Percentiles rank a stretch among this genome's conserved stretches.
Conservation (phyloP, 2,329 filamentous ascomycete species). For the Diplocarpon rosae region DNA sequence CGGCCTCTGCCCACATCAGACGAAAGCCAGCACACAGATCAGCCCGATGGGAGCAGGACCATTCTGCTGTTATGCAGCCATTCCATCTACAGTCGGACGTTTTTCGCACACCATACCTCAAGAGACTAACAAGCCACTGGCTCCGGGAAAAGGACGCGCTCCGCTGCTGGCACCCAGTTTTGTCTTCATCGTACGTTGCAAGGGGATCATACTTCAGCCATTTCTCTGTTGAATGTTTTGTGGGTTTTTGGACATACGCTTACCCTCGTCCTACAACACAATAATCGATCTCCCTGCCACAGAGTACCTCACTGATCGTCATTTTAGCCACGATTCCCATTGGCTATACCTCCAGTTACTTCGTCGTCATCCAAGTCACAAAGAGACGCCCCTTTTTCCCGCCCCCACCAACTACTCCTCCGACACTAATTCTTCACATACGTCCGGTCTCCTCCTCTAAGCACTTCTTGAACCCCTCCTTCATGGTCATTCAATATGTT, state of each 20-base stretch:
- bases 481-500: neutral
- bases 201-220: no score
- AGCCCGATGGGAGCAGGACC: neutral
- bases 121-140: neutral
- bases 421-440: neutral
- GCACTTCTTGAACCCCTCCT: neutral
- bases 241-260: no score
- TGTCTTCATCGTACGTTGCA: neutral
- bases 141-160: neutral
- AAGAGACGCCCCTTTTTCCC: neutral
- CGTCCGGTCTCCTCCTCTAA: neutral
- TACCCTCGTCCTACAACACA: no score
- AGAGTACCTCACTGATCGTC: neutral
- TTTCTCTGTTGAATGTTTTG: no score
- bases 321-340: neutral
- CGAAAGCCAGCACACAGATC: no score
- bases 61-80: neutral
- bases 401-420: neutral
- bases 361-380: conserved; percentile 2
- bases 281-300: no score
- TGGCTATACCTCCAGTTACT: neutral
- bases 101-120: neutral
- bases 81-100: neutral
- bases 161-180: neutral
- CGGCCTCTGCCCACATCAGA: no score